Conservation (phyloP, 805 yeast species). For the Jamesozyma gamospora region DNA sequence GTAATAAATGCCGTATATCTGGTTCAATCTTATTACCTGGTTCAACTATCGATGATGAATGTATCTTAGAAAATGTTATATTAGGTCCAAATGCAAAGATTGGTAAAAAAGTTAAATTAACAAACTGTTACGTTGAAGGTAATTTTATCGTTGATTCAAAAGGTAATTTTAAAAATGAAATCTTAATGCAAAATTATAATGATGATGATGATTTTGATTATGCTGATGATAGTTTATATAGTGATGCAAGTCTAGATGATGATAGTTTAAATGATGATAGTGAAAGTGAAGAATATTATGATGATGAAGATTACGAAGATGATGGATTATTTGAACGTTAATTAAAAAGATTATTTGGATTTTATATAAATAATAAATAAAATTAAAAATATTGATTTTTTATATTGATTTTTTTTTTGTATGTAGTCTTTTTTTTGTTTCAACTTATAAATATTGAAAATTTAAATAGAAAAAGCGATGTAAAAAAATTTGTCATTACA, state of each 20-base stretch:
- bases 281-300: constrained; percentile 30
- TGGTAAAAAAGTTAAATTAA: constrained; percentile 53
- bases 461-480: too few relatives aligned
- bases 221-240: constrained; percentile 6
- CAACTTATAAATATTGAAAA: too few relatives aligned
- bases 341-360: too few relatives aligned
- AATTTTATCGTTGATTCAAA: constrained; percentile 56
- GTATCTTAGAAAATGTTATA: constrained; percentile 68
- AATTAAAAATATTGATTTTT: too few relatives aligned
- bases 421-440: too few relatives aligned
- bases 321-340: constrained; percentile 54
- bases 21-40: constrained; percentile 74
- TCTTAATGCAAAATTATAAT: constrained; percentile 31
- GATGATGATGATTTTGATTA: constrained; percentile 11
- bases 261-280: constrained; percentile 28
- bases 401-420: too few relatives aligned
- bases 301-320: constrained; percentile 40
- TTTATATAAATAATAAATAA: too few relatives aligned
- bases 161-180: constrained; percentile 46
- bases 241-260: constrained; percentile 24
- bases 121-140: constrained; percentile 81
- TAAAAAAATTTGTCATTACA: too few relatives aligned
- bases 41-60: constrained; percentile 70
- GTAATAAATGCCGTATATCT: constrained; percentile 76
- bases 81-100: constrained; percentile 64